Evolutionary conservation across 202 grass and related monocot genomes (phyloP).

Genomic region (Musa balbisiana): DNA sequence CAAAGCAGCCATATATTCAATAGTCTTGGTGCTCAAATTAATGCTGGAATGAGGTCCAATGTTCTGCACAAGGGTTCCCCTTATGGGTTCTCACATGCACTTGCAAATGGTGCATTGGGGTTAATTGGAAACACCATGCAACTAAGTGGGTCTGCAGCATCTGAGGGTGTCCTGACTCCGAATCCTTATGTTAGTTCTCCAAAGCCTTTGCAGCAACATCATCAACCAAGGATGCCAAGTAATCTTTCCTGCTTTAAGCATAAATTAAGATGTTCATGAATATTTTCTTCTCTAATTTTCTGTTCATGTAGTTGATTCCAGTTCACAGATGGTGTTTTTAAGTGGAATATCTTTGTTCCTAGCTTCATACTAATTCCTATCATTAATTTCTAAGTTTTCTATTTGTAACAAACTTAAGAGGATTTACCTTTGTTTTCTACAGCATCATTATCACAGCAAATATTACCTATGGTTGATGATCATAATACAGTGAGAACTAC

Average conservation of each 20-base stretch:
- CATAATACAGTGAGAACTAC: slow-evolving; percentile 25
- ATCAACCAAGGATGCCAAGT: slow-evolving; percentile 77
- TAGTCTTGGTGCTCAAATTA: slow-evolving; percentile 38
- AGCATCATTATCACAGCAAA: slow-evolving; percentile 40
- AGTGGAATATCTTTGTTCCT: neutral
- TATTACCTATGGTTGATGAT: slow-evolving; percentile 23
- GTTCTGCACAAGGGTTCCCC: slow-evolving; percentile 64
- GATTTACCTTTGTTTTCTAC: slow-evolving; percentile 18
- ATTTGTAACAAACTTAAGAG: neutral
- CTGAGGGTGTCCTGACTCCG: slow-evolving; percentile 65
- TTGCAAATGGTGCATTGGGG: slow-evolving; percentile 67
- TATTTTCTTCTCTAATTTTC: slow-evolving; percentile 21
- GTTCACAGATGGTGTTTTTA: slow-evolving; percentile 22
- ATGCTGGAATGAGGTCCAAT: slow-evolving; percentile 62
- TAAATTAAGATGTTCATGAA: neutral
- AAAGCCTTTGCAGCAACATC: slow-evolving; percentile 65
- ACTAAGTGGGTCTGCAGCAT: slow-evolving; percentile 45
- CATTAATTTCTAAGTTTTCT: neutral
- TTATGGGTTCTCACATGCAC: slow-evolving; percentile 66
- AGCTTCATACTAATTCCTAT: neutral
- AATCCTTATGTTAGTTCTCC: slow-evolving; percentile 54
- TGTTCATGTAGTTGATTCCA: neutral
- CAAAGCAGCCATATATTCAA: slow-evolving; percentile 51
- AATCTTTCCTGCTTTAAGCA: slow-evolving; percentile 31
- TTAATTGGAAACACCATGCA: slow-evolving; percentile 63